Evolutionary conservation across 495 filamentous ascomycete species (phyloP), one percentile per base, ranked within the genome.

Genomic region (Friedmanniomyces endolithicus): DNA sequence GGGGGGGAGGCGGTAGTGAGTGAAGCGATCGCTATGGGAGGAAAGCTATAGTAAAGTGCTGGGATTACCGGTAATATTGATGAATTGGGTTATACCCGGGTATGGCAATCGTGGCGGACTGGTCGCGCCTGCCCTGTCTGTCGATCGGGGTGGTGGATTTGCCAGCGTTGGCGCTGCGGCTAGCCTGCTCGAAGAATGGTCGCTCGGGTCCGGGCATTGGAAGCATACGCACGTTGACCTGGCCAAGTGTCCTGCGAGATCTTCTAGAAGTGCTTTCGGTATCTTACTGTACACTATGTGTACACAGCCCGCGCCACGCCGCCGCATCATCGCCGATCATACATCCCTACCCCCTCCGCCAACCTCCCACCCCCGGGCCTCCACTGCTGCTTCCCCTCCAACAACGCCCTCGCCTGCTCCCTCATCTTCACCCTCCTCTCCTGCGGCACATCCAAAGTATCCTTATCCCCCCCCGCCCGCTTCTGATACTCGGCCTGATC

Each of bases 341-440:
- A 39, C 50, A 52, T 40, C 35, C 50, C 33, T 4, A 39, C 2
- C 50, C 31, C 50, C 50, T 24, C 20, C 20, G 11, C 24, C 4
- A 27, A 17, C 43, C 22, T 57, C 22, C 25, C 40, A 24, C 12
- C 50, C 6, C 23, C 34, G 23, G 49, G 50, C 59, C 52, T 64
- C 71, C 70, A 74, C 48, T 65, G 52, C 56, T 67, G 66, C 46
- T 67, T 68, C 47, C 68, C 66, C 50, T 65, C 61, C 56, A 84
- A 67, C 58, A 86, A 55, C 59, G 75, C 71, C 74, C 80, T 67
- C 9, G 81, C 84, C 64, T 83, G 77, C 60, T 77, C 68, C 55
- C 62, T 65, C 53, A 83, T 64, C 48, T 52, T 61, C 23, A 61
- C 58, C 52, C 71, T 49, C 44, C 51, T 22, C 25, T 48, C 55